Evolutionary conservation across 1,139 yeast genomes (phyloP), one percentile per base, ranked within the genome.

Genomic region (Blastobotrys proliferans): DNA sequence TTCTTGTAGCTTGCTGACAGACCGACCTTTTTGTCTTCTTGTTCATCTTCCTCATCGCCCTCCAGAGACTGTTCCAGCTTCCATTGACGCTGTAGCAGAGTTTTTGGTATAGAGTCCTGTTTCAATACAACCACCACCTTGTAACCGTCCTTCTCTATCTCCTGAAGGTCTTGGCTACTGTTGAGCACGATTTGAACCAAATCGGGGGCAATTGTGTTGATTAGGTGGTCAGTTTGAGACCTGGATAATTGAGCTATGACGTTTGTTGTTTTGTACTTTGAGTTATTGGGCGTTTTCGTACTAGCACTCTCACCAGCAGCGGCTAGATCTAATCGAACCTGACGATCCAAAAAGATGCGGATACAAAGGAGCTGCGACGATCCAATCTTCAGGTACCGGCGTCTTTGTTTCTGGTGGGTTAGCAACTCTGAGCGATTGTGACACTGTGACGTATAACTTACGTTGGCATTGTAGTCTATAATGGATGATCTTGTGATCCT

Each of bases 331-430:
- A 38, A 13, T 26, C 42, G 22, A 2, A 27, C 42, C 4, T 21
- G 11, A 2, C 42, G 36, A 14, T 41, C 44, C 8, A 29, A 11
- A 20, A 35, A 41, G 16, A 41, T 32, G 17, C 44, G 40, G 13
- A 41, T 18, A 13, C 35, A 36, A 14, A 41, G 32, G 10, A 41
- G 17, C 22, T 36, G 40, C 16, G 19, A 11, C 22, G 30, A 13
- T 3, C 35, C 33, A 13, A 40, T 25, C 29, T 28, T 40, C 22
- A 40, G 35, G 35, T 40, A 40, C 14, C 43, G 33, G 10, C 43
- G 33, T 6, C 38, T 39, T n/a, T n/a, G n/a, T n/a, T n/a, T n/a
- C n/a, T n/a, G n/a, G n/a, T n/a, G n/a, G n/a, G n/a, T n/a, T n/a
- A n/a, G n/a, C n/a, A 16, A 8, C 31, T 27, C 5, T 8, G 6